Percentiles rank a stretch among this genome's conserved stretches.
Conservation (phyloP, 306 rosid genomes). For the Lathyrus tuberosus region DNA sequence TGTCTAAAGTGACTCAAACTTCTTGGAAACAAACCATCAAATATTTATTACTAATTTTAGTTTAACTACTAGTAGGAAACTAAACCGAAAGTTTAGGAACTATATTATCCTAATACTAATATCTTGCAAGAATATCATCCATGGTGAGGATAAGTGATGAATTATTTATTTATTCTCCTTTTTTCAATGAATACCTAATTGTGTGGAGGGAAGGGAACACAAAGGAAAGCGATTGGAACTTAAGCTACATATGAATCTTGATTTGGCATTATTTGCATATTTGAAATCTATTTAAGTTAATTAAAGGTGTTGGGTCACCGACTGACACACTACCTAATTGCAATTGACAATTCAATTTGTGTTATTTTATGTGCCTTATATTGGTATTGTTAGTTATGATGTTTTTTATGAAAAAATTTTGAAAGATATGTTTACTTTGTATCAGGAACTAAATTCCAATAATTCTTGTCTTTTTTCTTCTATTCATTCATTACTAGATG, state of each 20-base stretch:
- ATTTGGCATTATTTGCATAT: not conserved
- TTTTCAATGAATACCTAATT: slow-evolving; percentile 35
- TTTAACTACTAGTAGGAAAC: slow-evolving; percentile 18
- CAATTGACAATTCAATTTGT: slow-evolving; percentile 24
- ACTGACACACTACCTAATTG: slow-evolving; percentile 39
- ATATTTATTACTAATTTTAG: not conserved
- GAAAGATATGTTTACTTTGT: slow-evolving; percentile 26
- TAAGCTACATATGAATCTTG: slow-evolving; percentile 18
- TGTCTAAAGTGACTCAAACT: not conserved
- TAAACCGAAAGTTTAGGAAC: slow-evolving; percentile 25
- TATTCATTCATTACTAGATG: slow-evolving; percentile 35
- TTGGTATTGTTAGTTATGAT: slow-evolving; percentile 2
- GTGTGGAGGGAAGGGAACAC: slow-evolving; percentile 54
- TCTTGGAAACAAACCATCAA: not conserved
- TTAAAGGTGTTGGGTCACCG: slow-evolving; percentile 35
- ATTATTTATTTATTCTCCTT: slow-evolving; percentile 17
- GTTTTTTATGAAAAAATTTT: slow-evolving; percentile 11
- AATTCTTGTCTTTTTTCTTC: slow-evolving; percentile 29
- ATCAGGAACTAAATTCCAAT: slow-evolving; percentile 41
- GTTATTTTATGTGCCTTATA: not conserved
- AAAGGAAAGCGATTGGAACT: slow-evolving; percentile 45
- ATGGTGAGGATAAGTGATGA: not conserved
- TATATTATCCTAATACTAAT: slow-evolving; percentile 37
- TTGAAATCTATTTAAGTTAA: slow-evolving; percentile 29
- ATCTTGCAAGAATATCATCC: slow-evolving; percentile 27